Evolutionary conservation across 352 stramenopile species (phyloP).

Genomic region (Sclerospora graminicola): DNA sequence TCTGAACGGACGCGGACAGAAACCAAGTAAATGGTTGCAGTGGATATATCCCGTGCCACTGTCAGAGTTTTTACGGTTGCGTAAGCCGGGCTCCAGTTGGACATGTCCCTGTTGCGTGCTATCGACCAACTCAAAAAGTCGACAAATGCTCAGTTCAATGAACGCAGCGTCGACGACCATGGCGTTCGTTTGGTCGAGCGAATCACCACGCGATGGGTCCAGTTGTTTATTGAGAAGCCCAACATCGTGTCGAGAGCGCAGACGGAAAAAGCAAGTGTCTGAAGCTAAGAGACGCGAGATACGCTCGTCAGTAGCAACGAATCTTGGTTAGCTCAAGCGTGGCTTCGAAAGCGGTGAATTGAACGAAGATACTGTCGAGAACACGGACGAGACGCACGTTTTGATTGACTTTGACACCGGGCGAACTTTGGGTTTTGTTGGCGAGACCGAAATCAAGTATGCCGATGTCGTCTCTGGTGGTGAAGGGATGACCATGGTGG

Average conservation of each 20-base stretch:
- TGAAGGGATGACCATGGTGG: too few species aligned
- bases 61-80: background rate
- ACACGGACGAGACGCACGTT: too few species aligned
- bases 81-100: background rate
- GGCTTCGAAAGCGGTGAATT: too few species aligned
- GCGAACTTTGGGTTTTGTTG: too few species aligned
- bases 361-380: too few species aligned
- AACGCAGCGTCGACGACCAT: too few species aligned
- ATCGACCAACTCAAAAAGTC: too few species aligned
- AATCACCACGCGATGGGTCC: background rate
- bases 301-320: background rate
- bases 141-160: too few species aligned
- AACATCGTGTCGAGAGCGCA: constrained; percentile 1
- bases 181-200: background rate
- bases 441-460: too few species aligned
- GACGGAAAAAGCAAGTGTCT: background rate
- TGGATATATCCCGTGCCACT: background rate
- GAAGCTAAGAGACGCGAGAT: background rate
- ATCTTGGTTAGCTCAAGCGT: constrained; percentile 3
- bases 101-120: background rate
- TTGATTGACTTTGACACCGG: too few species aligned
- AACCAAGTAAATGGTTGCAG: background rate
- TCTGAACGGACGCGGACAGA: background rate
- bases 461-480: too few species aligned
- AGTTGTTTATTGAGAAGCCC: constrained; percentile 1